Evolutionary conservation across 2,329 filamentous ascomycete genomes (phyloP).

Genomic region (Aphanocladium album): DNA sequence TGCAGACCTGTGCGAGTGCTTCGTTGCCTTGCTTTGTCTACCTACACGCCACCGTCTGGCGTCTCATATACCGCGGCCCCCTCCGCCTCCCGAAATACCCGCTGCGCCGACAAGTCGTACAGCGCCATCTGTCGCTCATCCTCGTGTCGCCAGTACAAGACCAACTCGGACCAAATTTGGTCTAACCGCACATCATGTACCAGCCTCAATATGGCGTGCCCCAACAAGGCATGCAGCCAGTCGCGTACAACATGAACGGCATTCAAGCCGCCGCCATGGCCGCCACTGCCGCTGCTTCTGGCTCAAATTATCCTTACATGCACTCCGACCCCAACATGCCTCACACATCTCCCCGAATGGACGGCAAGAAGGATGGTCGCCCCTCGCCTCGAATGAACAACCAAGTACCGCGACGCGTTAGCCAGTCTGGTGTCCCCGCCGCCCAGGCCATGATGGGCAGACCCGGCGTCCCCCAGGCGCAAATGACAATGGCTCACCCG

Average conservation of each 20-base stretch:
- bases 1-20: neutral
- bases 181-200: constrained; percentile 54
- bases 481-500: constrained; percentile 61
- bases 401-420: constrained; percentile 65
- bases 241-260: constrained; percentile 67
- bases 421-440: constrained; percentile 68
- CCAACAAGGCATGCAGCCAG: constrained; percentile 63
- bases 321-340: constrained; percentile 62
- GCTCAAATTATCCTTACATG: constrained; percentile 70
- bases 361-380: constrained; percentile 63
- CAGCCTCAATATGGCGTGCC: constrained; percentile 71
- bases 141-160: constrained; percentile 18
- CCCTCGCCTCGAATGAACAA: constrained; percentile 72
- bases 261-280: constrained; percentile 92
- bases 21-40: neutral
- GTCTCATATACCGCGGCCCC: constrained; percentile 11
- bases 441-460: constrained; percentile 75
- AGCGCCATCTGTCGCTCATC: neutral
- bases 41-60: neutral
- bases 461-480: constrained; percentile 50
- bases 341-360: constrained; percentile 73
- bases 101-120: constrained; percentile 8
- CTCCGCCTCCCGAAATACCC: constrained; percentile 12
- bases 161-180: constrained; percentile 19
- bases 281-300: constrained; percentile 83